Percentiles rank a stretch among this genome's conserved stretches.
These are phyloP conservation scores for Russula foetens DNA, from an alignment of 768 basidiomycete species.

Conservation along the genomic window DNA sequence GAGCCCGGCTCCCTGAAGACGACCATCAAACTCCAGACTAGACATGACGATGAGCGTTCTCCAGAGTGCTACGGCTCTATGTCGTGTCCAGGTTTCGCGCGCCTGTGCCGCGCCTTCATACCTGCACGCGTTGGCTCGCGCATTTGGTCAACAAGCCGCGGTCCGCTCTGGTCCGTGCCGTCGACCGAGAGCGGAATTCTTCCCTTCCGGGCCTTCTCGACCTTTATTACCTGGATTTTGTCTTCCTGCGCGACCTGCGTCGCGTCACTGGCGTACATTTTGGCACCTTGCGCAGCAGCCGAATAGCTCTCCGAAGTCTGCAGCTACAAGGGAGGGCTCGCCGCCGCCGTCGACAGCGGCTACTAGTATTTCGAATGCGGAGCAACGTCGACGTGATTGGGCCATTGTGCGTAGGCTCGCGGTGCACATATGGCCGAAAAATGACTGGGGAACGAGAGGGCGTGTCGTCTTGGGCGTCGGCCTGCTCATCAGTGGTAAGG, in stretches of 20 bases:
- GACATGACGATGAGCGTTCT: conserved; percentile 2
- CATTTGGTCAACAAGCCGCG: not conserved
- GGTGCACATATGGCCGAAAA: conserved; percentile 86
- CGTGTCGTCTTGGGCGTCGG: conserved; percentile 79
- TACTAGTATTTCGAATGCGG: conserved; percentile 19
- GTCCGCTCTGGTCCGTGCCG: not conserved
- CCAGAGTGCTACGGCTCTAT: not conserved
- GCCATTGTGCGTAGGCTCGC: conserved; percentile 74
- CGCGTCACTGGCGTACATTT: not conserved
- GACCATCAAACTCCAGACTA: not conserved
- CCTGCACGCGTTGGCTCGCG: not conserved
- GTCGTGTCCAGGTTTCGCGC: not conserved
- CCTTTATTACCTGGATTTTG: not conserved
- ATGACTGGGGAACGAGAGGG: conserved; percentile 73
- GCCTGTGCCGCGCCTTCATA: not conserved
- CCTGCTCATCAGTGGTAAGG: conserved; percentile 81
- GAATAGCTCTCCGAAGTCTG: not conserved
- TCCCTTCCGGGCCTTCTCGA: not conserved
- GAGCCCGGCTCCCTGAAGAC: not conserved
- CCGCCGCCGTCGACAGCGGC: not conserved
- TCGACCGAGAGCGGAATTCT: not conserved
- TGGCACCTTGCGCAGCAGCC: conserved; percentile 2
- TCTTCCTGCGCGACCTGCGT: not conserved
- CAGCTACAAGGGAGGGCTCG: not conserved
- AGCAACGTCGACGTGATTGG: conserved; percentile 80